Evolutionary conservation across 805 yeast species (phyloP), one percentile per base, ranked within the genome.

Genomic region (Yarrowia sp.): DNA sequence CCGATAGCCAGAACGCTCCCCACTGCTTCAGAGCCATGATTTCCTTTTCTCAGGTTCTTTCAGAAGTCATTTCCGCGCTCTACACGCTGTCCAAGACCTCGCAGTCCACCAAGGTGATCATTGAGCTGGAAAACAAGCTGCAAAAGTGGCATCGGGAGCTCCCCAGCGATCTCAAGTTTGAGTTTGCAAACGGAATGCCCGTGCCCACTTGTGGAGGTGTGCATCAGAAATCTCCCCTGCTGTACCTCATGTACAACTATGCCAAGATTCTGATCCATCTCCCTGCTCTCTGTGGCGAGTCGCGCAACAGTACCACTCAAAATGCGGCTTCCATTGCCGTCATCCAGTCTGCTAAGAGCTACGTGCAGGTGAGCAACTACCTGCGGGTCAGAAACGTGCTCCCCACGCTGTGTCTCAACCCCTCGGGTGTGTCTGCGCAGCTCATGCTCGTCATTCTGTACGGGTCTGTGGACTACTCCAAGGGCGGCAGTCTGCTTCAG

Each of bases 111-210:
- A 73, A 72, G 69, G 67, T 70, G 12, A 63, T 78, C 32, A 70
- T 74, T 19, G 72, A 70, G 48, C 72, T 79, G 19, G 97, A 92
- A 74, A 86, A 89, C 72, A 84, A 87, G 73, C 80, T 92, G 58
- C 97, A 92, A 72, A 80, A 85, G 61, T 92, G 97, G 97, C 82
- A 91, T 73, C 79, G 87, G 22, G 90, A 89, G 49, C 79, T 92
- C 49, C 91, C 96, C 1, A 48, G 77, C 0, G 82, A 83, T 48
- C 79, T 90, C 70, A 83, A 82, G 69, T 90, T 91, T 72, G 89
- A 89, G 46, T 78, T 89, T 56, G 70, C 70, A 38, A 75, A 76
- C 50, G 79, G 79, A 15, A 49, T 52, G 26, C 77, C 78, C 3
- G 50, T 74, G 8, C 72, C 75, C 8, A 49, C 77, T 10, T 59